These are phyloP conservation scores for Eucalyptus sideroxylon DNA, from an alignment of 345 rosid genomes.

Conservation along the genomic window DNA sequence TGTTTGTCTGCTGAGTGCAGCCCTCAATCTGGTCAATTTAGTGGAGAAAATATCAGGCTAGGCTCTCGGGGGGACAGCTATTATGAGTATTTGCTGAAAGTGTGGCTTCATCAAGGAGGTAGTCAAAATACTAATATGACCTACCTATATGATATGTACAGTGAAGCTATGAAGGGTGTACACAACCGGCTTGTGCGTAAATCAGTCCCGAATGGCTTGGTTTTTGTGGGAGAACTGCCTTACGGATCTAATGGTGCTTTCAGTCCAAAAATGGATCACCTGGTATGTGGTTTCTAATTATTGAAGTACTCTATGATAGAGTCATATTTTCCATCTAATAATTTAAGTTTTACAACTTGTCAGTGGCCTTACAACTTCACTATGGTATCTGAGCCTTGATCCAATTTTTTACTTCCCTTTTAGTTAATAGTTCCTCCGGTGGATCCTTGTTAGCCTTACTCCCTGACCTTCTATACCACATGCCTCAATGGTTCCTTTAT, in stretches of 20 bases:
- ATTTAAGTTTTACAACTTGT: background rate
- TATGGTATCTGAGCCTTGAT: background rate
- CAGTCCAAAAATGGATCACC: conserved; percentile 99
- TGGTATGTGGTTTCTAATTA: conserved; percentile 39
- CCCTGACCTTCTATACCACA: background rate
- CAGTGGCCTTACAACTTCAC: background rate
- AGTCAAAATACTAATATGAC: conserved; percentile 28
- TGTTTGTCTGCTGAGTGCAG: conserved; percentile 22
- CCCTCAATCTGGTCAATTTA: conserved; percentile 80
- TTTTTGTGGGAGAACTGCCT: conserved; percentile 96
- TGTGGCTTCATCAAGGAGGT: conserved; percentile 84
- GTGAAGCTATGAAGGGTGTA: conserved; percentile 94
- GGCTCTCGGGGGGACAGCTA: conserved; percentile 99
- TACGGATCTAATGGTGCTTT: conserved; percentile 60
- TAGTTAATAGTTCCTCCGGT: background rate
- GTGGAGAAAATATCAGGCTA: conserved; percentile 85
- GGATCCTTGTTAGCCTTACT: background rate
- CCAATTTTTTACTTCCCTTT: background rate
- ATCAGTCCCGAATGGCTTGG: conserved; percentile 73
- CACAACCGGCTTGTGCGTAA: conserved; percentile 73
- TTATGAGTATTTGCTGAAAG: conserved; percentile 90
- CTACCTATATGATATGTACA: conserved; percentile 80
- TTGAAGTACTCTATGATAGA: background rate
- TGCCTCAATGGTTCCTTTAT: background rate
- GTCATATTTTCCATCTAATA: background rate